Base-by-base conservation (phyloP, 2,329 filamentous ascomycete genomes). In the Trichoderma guizhouense region DNA sequence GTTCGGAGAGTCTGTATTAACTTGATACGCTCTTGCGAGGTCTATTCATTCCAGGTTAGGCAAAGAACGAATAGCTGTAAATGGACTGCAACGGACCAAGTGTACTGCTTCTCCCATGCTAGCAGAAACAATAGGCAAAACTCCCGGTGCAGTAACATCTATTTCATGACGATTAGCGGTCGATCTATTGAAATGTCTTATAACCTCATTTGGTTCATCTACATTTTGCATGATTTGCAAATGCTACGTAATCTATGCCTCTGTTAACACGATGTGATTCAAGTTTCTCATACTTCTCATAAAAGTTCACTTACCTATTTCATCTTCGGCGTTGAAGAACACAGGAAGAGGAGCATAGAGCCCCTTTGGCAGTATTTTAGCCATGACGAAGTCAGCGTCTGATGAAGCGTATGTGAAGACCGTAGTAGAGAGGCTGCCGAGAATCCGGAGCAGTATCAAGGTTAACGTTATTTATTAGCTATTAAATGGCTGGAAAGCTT, bases 21-120 rank as follows among this genome's bases (percentile, higher is more conserved):
- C 21, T 67, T 39, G 2, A 55, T 26, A 8, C 64, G 64, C 15
- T 67, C 64, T 57, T 39, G 47, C 15, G 64, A 12, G n/a, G 63
- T 66, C 63, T 66, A 5, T 5, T 3, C 39, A 18, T 26, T 6
- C 9, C 21, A 14, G 1, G 7, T 66, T 24, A 57, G 34, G 12
- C 9, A 18, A 18, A 1, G 14, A 39, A 6, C 4, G 12, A 14
- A 6, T 6, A 7, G 15, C 36, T 2, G 32, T 0, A 14, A 5
- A 9, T 7, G 11, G 5, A 24, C 5, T 53, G 8, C 32, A 39
- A 39, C 64, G 34, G 21, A 67, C 64, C 47, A 67, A 39, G 21
- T 67, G 64, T 5, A 67, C 64, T 8, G 64, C 64, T 28, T 67
- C 64, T 26, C 64, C 64, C 64, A 67, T 67, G 64, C 64, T 57